A percentile compares a stretch with the other conserved stretches of the same genome.
phyloP scores from a whole-genome alignment of 2,329 filamentous ascomycete species.

The Paecilomyces sp. region DNA sequence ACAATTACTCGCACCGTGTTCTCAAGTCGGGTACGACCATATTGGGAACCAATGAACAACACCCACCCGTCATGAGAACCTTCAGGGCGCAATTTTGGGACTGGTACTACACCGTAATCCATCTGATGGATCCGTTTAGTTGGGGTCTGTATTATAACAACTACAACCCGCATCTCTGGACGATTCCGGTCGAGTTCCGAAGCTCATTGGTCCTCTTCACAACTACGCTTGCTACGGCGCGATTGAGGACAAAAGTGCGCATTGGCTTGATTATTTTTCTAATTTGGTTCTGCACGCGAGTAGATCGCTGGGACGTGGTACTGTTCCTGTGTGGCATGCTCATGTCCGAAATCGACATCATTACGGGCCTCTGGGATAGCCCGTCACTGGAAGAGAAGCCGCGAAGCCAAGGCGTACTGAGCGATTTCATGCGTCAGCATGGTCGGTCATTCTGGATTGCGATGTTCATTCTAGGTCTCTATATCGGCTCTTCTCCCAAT shows the following conservation, averaged over 20 bases:
- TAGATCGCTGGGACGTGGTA: slow-evolving; percentile 37
- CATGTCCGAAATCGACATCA: slow-evolving; percentile 37
- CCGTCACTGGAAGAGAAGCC: slow-evolving; percentile 22
- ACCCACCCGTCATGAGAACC: slow-evolving; percentile 30
- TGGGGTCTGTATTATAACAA: slow-evolving; percentile 35
- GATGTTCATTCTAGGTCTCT: slow-evolving; percentile 34
- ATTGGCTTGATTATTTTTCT: slow-evolving; percentile 25
- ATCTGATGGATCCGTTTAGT: slow-evolving; percentile 31
- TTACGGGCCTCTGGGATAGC: slow-evolving; percentile 29
- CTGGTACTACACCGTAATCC: slow-evolving; percentile 25
- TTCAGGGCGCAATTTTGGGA: slow-evolving; percentile 29
- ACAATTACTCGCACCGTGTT: slow-evolving; percentile 29
- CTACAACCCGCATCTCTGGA: slow-evolving; percentile 42
- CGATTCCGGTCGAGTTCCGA: slow-evolving; percentile 39
- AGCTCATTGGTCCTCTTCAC: slow-evolving; percentile 39
- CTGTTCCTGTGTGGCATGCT: slow-evolving; percentile 36
- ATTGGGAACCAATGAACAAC: slow-evolving; percentile 35
- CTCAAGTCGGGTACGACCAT: slow-evolving; percentile 30
- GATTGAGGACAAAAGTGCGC: slow-evolving; percentile 24
- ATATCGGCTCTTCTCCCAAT: slow-evolving; percentile 37
- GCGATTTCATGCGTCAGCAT: slow-evolving; percentile 14
- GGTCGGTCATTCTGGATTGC: slow-evolving; percentile 27
- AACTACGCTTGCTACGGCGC: slow-evolving; percentile 32
- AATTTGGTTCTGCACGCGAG: slow-evolving; percentile 33
- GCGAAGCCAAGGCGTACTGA: slow-evolving; percentile 6